Evolutionary conservation across 371 early-diverging fungal genomes (phyloP).

Genomic region (Blakeslea trispora): DNA sequence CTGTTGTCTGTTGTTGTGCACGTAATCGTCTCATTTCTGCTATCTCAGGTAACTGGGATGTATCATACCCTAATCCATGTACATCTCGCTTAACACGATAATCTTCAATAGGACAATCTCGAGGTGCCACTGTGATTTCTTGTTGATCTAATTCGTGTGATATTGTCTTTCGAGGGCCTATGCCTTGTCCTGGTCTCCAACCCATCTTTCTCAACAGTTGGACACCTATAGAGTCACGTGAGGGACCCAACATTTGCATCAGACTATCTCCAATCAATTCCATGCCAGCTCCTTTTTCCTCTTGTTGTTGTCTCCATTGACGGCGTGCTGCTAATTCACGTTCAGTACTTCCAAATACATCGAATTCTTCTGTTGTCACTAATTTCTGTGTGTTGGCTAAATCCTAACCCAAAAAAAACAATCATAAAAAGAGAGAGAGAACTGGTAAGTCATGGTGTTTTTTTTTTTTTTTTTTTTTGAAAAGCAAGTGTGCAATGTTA

Average conservation of each 20-base stretch:
- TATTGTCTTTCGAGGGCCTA: slow-evolving; percentile 64
- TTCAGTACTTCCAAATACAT: slow-evolving; percentile 64
- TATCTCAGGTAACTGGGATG: slow-evolving; percentile 68
- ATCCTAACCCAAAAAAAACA: slow-evolving; percentile 33
- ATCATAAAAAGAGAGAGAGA: neutral
- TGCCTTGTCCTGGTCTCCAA: slow-evolving; percentile 85
- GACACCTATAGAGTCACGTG: slow-evolving; percentile 60
- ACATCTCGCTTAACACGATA: slow-evolving; percentile 61
- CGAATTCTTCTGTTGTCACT: slow-evolving; percentile 71
- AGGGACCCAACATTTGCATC: slow-evolving; percentile 61
- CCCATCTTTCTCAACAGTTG: slow-evolving; percentile 77
- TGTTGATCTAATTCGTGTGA: slow-evolving; percentile 37
- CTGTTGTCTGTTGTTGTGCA: slow-evolving; percentile 21
- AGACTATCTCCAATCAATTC: slow-evolving; percentile 35
- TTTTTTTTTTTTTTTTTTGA: too few species aligned
- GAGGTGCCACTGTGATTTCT: slow-evolving; percentile 71
- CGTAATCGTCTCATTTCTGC: slow-evolving; percentile 47
- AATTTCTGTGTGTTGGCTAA: slow-evolving; percentile 52
- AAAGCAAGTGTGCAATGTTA: too few species aligned
- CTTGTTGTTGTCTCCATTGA: slow-evolving; percentile 49
- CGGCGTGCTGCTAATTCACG: slow-evolving; percentile 57
- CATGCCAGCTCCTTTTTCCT: slow-evolving; percentile 33
- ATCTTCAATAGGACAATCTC: slow-evolving; percentile 62
- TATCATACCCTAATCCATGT: slow-evolving; percentile 74
- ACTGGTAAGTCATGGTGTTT: too few species aligned